Evolutionary conservation across 192 early-diverging fungal genomes (phyloP), one percentile per base, ranked within the genome.

Genomic region (Gamsiella multidivaricata): DNA sequence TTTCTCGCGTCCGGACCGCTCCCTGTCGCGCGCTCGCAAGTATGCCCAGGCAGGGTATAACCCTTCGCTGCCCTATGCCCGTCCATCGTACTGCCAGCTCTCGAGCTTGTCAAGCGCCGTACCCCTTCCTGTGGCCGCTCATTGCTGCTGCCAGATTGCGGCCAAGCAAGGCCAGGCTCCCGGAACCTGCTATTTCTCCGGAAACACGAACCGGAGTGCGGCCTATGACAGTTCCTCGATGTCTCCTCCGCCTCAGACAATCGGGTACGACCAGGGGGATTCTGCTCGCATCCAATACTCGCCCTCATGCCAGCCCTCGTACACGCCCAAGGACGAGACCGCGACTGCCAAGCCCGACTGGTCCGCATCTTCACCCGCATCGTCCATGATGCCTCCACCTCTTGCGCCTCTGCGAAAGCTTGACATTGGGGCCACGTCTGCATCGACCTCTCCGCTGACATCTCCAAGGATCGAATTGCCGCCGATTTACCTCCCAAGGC

Each of bases 31-130:
- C 11, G 73, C 73, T 10, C 73, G 64, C 65, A 76, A 76, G 52
- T 76, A 76, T 39, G 73, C 73, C 15, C 73, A 76, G 41, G 73
- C 73, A 14, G 73, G 73, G 2, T 76, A 76, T 34, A 76, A 43
- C 5, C 65, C 73, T 41, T 34, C 65, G 8, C 41, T 76, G 37
- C 73, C 73, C 15, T 76, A 76, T 32, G 54, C 73, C 9, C 73
- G 73, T 54, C 73, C 73, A 23, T 54, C 71, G 2, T 51, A 76
- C 53, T 76, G 73, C 29, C 73, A 67, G 53, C 34, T 63, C 12
- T 25, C 65, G 0, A 17, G 34, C 0, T 14, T 25, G 17, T 11
- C 65, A 18, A 14, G 37, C n/a, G 32, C 32, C 28, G 28, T 29
- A 33, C 37, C 32, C n/a, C 56, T 34, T 12, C 57, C 46, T 22